These are phyloP conservation scores for Penicillium alfredii DNA, from an alignment of 495 filamentous ascomycete genomes.

Conservation along the genomic window DNA sequence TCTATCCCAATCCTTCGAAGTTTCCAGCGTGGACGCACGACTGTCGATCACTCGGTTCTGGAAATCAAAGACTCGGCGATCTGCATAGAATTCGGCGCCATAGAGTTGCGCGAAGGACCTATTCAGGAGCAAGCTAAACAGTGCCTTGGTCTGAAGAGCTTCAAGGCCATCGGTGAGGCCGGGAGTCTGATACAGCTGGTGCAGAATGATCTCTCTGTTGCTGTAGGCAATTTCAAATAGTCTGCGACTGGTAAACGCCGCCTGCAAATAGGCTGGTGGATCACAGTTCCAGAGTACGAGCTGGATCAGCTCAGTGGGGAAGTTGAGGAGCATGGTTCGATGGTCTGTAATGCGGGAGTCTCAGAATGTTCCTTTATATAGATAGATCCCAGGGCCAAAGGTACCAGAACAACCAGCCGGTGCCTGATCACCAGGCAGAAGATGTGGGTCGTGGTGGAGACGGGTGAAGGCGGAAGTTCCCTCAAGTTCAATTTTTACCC, in stretches of 20 bases:
- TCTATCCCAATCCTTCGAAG: conserved; percentile 2
- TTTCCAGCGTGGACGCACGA: conserved; percentile 25
- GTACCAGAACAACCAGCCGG: too few species aligned
- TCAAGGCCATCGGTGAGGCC: conserved; percentile 15
- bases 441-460: too few species aligned
- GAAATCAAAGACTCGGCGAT: conserved; percentile 21
- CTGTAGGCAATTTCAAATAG: conserved; percentile 85
- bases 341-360: too few species aligned
- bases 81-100: conserved; percentile 25
- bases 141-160: conserved; percentile 12
- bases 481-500: too few species aligned
- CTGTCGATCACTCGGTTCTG: conserved; percentile 18
- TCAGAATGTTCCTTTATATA: too few species aligned
- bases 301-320: conserved; percentile 39
- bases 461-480: too few species aligned
- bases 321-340: conserved; percentile 27
- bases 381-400: too few species aligned
- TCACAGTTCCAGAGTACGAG: conserved; percentile 32
- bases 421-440: too few species aligned
- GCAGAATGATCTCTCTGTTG: conserved; percentile 42
- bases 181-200: conserved; percentile 32
- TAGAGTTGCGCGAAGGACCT: conserved; percentile 25
- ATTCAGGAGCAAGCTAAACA: conserved; percentile 24
- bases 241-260: conserved; percentile 25
- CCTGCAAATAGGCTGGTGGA: conserved; percentile 30